Evolutionary conservation across 768 basidiomycete species (phyloP), one percentile per base, ranked within the genome.

Genomic region (Lactarius quietus): DNA sequence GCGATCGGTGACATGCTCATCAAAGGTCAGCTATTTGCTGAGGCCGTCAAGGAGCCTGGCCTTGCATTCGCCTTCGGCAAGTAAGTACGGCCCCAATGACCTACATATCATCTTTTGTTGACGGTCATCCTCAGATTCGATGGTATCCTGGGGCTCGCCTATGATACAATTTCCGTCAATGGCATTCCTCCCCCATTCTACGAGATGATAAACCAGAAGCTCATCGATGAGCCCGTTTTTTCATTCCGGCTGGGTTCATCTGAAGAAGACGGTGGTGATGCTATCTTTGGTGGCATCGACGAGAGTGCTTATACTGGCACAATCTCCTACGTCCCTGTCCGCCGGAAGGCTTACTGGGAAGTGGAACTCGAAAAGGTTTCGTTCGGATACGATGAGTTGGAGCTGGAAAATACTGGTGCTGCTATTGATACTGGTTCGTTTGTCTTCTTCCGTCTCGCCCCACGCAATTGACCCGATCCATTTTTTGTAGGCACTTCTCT

Each of bases 341-440:
- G 95, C 71, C 86, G 93, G 71, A 94, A 92, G 83, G 97, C 93
- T 6, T 98, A 97, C 78, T 97, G 95, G 95, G 96, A 98, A 77
- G 93, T 98, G 54, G 94, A 97, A 75, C 88, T 99, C 31, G 82
- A 92, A 78, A 87, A 88, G 75, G 81, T 99, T 67, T 71, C 78
- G 4, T 95, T 99, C 63, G 97, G 95, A 56, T 81, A 87, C 52
- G 96, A 98, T 55, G 84, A 81, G 45, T 83, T 98, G 53, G 93
- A 98, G 69, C 83, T 98, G 17, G 93, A 96, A 69, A 89, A 87
- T 79, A 96, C 97, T 62, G 95, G 95, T 52, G 92, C 93, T 71
- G 92, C 93, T 51, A 94, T 94, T 66, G 92, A 94, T 72, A 94
- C 92, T 20, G 92, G 92, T 89, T 52, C 28, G 48, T 4, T 38